Evolutionary conservation across 2,329 filamentous ascomycete species (phyloP), one percentile per base, ranked within the genome.

Genomic region (Emmonsia crescens): DNA sequence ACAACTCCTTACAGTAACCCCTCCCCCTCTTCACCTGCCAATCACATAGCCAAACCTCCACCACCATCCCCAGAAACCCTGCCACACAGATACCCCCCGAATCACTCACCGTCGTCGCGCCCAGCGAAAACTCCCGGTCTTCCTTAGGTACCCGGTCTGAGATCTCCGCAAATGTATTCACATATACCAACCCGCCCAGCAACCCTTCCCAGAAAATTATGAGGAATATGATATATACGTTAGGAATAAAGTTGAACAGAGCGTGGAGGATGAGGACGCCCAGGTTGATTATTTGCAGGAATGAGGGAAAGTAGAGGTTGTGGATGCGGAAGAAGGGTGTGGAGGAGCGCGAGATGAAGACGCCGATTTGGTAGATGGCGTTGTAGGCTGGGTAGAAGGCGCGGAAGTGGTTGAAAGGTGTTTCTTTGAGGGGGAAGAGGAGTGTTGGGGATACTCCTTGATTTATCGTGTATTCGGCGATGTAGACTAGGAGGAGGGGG

Each of bases 391-490:
- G 92, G 70, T 99, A 99, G 73, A 96, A 97, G 38, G 87, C 88
- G 48, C 93, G 87, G 72, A 86, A 94, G 67, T 90, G 84, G 38
- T 79, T 76, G 72, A 97, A 97, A 0, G 94, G 94, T 0, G 89
- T 88, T 12, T 82, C 76, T 0, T 80, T 71, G 0, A 96, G 79
- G 0, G 92, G 91, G 71, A 96, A 99, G 4, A 99, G 83, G 0
- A 97, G 79, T 0, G 91, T 96, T 0, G 94, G 93, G 0, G 91
- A 82, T 0, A 97, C 91, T 42, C 92, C 93, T 77, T 96, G 92
- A 77, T 97, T 97, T 75, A 97, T 96, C 61, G 89, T 95, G 73
- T 99, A 99, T 78, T 99, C 94, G 61, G 92, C 91, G 42, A 97
- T 83, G 73, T 96, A 99, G 36, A 99, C 94, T 19, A 97, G 78